phyloP scores from a whole-genome alignment of 148 eudicot genomes.

The Selenicereus undatus region DNA sequence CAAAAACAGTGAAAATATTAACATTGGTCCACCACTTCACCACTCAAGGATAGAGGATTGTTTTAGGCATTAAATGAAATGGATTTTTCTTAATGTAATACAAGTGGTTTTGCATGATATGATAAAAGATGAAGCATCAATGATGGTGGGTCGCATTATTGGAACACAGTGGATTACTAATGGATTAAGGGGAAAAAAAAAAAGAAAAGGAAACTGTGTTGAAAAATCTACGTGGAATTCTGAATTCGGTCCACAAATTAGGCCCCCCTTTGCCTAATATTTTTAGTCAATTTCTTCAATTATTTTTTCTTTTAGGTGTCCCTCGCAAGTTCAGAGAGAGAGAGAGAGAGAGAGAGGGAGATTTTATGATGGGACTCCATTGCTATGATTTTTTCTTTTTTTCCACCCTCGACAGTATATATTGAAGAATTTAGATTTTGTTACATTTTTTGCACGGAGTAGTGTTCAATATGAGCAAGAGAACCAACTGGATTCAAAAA shows the following conservation, averaged over 20 bases:
- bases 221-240: slow-evolving; percentile 25
- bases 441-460: no score
- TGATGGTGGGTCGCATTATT: not conserved
- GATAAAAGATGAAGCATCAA: slow-evolving; percentile 8
- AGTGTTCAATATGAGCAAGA: no score
- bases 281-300: slow-evolving; percentile 13
- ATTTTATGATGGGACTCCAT: not conserved
- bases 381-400: no score
- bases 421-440: no score
- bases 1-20: not conserved
- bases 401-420: no score
- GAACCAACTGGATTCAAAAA: no score
- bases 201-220: not conserved
- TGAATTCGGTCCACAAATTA: slow-evolving; percentile 14
- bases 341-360: not conserved
- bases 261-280: slow-evolving; percentile 16
- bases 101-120: slow-evolving; percentile 12
- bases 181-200: slow-evolving; percentile 2
- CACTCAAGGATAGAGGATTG: not conserved
- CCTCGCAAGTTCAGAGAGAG: not conserved
- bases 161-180: no score
- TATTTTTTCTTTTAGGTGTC: slow-evolving; percentile 3
- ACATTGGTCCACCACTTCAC: not conserved
- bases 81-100: not conserved
- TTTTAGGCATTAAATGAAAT: not conserved